phyloP scores from a whole-genome alignment of 176 grass and related monocot species.

The Carex myosuroides region DNA sequence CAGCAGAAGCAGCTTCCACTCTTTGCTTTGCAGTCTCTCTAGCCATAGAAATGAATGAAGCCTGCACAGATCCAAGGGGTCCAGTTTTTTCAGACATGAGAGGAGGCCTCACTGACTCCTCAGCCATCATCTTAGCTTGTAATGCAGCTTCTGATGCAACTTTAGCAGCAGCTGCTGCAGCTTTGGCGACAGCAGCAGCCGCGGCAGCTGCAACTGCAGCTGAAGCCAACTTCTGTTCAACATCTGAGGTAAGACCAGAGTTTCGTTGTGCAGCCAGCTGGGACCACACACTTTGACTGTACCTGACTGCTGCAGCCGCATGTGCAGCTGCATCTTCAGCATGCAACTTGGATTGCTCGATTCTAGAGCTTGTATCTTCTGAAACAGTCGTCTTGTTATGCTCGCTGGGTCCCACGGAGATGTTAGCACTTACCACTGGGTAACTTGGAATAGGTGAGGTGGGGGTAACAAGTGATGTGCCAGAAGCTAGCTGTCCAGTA shows the following conservation, averaged over 20 bases:
- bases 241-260: slow-evolving; percentile 46
- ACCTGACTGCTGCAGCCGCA: slow-evolving; percentile 42
- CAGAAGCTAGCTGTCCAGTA: slow-evolving; percentile 35
- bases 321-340: slow-evolving; percentile 54
- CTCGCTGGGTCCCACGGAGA: slow-evolving; percentile 8
- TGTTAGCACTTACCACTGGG: slow-evolving; percentile 30
- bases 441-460: slow-evolving; percentile 33
- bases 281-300: slow-evolving; percentile 70
- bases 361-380: slow-evolving; percentile 36
- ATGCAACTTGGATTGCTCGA: slow-evolving; percentile 67
- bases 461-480: slow-evolving; percentile 33
- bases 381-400: slow-evolving; percentile 37
- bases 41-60: slow-evolving; percentile 75
- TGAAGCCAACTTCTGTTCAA: slow-evolving; percentile 79
- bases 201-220: slow-evolving; percentile 75
- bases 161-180: slow-evolving; percentile 87
- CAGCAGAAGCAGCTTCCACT: slow-evolving; percentile 84
- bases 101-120: slow-evolving; percentile 48
- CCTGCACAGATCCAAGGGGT: slow-evolving; percentile 10
- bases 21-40: slow-evolving; percentile 76
- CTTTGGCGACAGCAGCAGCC: slow-evolving; percentile 83
- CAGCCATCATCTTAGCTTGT: slow-evolving; percentile 89
- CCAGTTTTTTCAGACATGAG: slow-evolving; percentile 11
- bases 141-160: slow-evolving; percentile 76
- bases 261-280: slow-evolving; percentile 43